Conservation (phyloP, 169 alveolate species). For the Cyclospora cayetanensis region DNA sequence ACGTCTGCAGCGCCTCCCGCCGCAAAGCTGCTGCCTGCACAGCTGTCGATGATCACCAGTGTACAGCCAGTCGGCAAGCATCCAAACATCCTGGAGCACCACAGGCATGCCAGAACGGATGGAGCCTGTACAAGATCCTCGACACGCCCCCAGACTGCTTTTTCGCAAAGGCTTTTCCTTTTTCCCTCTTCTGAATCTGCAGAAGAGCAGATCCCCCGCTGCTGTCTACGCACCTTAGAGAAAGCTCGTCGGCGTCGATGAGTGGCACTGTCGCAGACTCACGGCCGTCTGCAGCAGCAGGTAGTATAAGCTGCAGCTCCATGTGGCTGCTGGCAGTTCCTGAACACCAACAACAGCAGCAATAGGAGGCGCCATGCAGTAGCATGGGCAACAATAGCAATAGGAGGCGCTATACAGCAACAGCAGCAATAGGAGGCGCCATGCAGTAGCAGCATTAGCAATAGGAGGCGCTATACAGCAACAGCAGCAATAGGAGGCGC, state of each 20-base stretch:
- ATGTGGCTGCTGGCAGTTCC: neutral
- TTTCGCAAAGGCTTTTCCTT: too few relatives aligned
- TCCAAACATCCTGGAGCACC: conserved; percentile 23
- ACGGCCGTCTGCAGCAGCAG: neutral
- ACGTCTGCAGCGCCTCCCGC: neutral
- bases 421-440: too few relatives aligned
- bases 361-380: too few relatives aligned
- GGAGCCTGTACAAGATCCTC: too few relatives aligned
- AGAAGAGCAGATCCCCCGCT: neutral
- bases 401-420: too few relatives aligned
- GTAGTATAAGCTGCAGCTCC: conserved; percentile 19
- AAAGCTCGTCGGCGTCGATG: neutral
- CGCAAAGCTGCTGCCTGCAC: neutral
- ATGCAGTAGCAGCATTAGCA: too few relatives aligned
- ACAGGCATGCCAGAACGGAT: too few relatives aligned
- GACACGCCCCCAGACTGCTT: too few relatives aligned
- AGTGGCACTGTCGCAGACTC: neutral
- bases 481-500: too few relatives aligned
- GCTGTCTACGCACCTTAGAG: neutral
- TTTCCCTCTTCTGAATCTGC: neutral
- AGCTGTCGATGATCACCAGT: neutral
- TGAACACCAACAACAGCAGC: neutral
- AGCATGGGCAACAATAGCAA: neutral
- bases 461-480: too few relatives aligned
- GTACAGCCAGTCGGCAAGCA: conserved; percentile 6